Evolutionary conservation across 345 rosid genomes (phyloP), one percentile per base, ranked within the genome.

Genomic region (Eucalyptus tenuipes): DNA sequence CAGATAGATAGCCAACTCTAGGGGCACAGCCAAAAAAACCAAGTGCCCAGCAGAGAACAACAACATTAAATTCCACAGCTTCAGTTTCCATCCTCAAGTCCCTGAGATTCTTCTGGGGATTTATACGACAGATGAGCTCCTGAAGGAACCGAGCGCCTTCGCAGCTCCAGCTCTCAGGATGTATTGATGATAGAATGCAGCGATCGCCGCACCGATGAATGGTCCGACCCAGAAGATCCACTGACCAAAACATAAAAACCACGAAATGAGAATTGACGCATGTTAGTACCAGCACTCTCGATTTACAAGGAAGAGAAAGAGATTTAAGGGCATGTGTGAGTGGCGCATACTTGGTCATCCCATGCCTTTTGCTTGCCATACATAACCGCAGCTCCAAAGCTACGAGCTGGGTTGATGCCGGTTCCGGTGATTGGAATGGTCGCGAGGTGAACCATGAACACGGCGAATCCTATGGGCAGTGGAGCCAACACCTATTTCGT

Each of bases 141-240:
- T 89, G 91, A 84, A 90, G 86, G 94, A 93, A 22, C 92, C 92
- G n/a, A 90, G 90, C 33, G 93, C 93, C 87, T 90, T 91, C 44
- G 31, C 90, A 82, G 93, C 92, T 27, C 85, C 91, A 33, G 92
- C 93, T 66, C 93, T 92, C 89, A 93, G 50, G 16, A 93, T 85
- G 86, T 85, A 89, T 59, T 93, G 93, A 90, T 92, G 91, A 87
- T 92, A 92, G 31, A 90, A 71, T 3, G 94, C 93, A 33, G 93
- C 94, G n/a, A 92, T 88, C 13, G 92, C 92, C 6, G 93, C 93
- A 20, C 94, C 94, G 27, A 93, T 84, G 91, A 93, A 92, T 12
- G 93, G 94, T 24, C 94, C 94, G 12, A 86, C 94, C 94, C 94
- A 93, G 92, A 93, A 93, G 31, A 93, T 92, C 94, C 94, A 93